phyloP scores from a whole-genome alignment of 1,284 basidiomycete species.

The Lentinula novae-zelandiae region DNA sequence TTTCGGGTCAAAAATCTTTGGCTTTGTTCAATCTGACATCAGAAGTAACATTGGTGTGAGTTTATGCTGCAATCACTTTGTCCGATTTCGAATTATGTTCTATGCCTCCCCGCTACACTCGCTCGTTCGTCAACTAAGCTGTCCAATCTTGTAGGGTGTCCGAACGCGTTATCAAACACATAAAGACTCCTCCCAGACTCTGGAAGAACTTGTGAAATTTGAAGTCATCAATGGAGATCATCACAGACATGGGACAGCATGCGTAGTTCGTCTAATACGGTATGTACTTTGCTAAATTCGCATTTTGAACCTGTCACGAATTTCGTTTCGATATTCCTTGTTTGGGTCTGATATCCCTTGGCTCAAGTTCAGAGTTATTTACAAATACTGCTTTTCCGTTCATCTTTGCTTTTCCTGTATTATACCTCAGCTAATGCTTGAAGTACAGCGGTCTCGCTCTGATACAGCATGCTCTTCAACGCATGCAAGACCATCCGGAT shows the following conservation, averaged over 20 bases:
- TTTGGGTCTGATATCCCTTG: neutral
- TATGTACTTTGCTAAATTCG: slow-evolving; percentile 27
- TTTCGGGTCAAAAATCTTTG: slow-evolving; percentile 84
- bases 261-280: slow-evolving; percentile 82
- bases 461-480: slow-evolving; percentile 76
- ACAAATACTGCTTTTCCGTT: neutral
- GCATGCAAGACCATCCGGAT: slow-evolving; percentile 65
- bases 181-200: slow-evolving; percentile 59
- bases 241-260: slow-evolving; percentile 45
- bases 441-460: slow-evolving; percentile 68
- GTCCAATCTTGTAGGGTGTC: slow-evolving; percentile 60
- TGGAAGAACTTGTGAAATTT: slow-evolving; percentile 75
- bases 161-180: slow-evolving; percentile 62
- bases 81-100: slow-evolving; percentile 3
- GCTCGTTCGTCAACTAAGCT: neutral
- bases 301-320: too few relatives aligned
- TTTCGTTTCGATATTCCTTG: neutral
- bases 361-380: too few relatives aligned
- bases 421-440: neutral
- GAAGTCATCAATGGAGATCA: slow-evolving; percentile 34
- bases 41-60: slow-evolving; percentile 82
- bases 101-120: neutral
- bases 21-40: slow-evolving; percentile 89
- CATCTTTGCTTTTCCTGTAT: neutral
- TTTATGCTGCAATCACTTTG: slow-evolving; percentile 15